A percentile compares a stretch with the other conserved stretches of the same genome.
phyloP scores from a whole-genome alignment of 1,284 basidiomycete genomes.

The Microbotryomycetes sp. region DNA sequence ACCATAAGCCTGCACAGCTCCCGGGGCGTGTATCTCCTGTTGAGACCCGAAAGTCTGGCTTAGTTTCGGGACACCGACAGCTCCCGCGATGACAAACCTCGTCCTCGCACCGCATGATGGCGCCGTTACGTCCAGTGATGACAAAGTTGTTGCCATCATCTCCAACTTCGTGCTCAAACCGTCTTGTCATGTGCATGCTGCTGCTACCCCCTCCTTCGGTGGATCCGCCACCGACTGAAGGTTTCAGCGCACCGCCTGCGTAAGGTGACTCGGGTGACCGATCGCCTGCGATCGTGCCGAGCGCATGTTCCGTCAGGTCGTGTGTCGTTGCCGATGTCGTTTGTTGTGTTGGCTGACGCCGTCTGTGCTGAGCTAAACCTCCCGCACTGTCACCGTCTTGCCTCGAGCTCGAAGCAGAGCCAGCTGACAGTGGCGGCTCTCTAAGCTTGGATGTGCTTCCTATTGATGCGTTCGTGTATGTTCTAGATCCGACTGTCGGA shows the following conservation, averaged over 20 bases:
- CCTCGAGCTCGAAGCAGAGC: too few relatives aligned
- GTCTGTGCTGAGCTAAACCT: too few relatives aligned
- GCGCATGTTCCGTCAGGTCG: not conserved
- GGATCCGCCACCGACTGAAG: not conserved
- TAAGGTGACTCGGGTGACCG: too few relatives aligned
- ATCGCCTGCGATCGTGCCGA: too few relatives aligned
- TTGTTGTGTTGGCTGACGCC: not conserved
- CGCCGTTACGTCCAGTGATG: slow-evolving; percentile 60
- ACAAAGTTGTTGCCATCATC: slow-evolving; percentile 67
- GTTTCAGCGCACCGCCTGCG: not conserved
- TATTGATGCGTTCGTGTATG: not conserved
- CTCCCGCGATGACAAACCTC: slow-evolving; percentile 61
- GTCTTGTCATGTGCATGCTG: slow-evolving; percentile 48
- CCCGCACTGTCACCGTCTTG: too few relatives aligned
- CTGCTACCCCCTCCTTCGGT: not conserved
- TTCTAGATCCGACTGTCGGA: not conserved
- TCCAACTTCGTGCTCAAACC: slow-evolving; percentile 62
- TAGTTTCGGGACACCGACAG: not conserved
- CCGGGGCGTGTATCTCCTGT: slow-evolving; percentile 71
- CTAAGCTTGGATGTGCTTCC: not conserved
- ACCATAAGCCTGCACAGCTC: slow-evolving; percentile 78
- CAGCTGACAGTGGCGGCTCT: not conserved
- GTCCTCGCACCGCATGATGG: slow-evolving; percentile 65
- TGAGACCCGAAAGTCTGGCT: too few relatives aligned
- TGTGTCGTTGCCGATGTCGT: not conserved